A percentile compares a stretch with the other conserved stretches of the same genome.
phyloP scores from a whole-genome alignment of 192 early-diverging fungal species.

The Linnemannia zychae region DNA sequence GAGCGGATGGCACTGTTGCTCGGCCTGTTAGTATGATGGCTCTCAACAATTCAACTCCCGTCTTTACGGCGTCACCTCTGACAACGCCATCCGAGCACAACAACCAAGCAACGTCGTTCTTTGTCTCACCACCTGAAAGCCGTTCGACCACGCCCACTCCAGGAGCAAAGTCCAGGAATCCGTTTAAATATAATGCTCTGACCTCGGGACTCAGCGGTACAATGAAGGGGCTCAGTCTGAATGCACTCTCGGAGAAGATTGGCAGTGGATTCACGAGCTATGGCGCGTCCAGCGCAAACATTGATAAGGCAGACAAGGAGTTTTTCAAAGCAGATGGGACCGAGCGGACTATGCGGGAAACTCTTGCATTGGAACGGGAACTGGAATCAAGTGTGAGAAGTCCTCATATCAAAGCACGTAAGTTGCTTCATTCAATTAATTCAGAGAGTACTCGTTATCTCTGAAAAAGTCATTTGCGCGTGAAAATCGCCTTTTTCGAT shows the following conservation, averaged over 20 bases:
- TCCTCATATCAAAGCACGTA: slow-evolving; percentile 72
- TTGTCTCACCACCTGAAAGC: slow-evolving; percentile 24
- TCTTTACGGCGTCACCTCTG: slow-evolving; percentile 14
- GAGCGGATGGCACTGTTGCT: not conserved
- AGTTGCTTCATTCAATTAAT: slow-evolving; percentile 18
- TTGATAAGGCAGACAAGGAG: slow-evolving; percentile 41
- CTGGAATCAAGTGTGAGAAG: slow-evolving; percentile 14
- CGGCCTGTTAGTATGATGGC: slow-evolving; percentile 49
- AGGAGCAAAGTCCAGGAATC: slow-evolving; percentile 31
- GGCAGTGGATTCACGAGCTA: slow-evolving; percentile 48
- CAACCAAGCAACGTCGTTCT: slow-evolving; percentile 14
- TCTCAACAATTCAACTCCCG: slow-evolving; percentile 34
- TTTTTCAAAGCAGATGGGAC: not conserved
- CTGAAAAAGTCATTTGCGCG: not conserved
- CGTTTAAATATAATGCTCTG: slow-evolving; percentile 44
- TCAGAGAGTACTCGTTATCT: not conserved
- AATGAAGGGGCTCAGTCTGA: slow-evolving; percentile 53
- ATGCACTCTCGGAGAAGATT: slow-evolving; percentile 52
- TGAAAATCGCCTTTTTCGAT: not conserved
- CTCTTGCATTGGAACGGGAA: slow-evolving; percentile 18
- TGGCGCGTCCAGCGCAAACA: slow-evolving; percentile 6
- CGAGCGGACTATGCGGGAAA: slow-evolving; percentile 17
- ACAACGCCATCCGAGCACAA: slow-evolving; percentile 9
- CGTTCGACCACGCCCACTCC: slow-evolving; percentile 45
- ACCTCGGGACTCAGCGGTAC: slow-evolving; percentile 49